Evolutionary conservation across 2,329 filamentous ascomycete species (phyloP).

Genomic region (Alternaria consortialis): DNA sequence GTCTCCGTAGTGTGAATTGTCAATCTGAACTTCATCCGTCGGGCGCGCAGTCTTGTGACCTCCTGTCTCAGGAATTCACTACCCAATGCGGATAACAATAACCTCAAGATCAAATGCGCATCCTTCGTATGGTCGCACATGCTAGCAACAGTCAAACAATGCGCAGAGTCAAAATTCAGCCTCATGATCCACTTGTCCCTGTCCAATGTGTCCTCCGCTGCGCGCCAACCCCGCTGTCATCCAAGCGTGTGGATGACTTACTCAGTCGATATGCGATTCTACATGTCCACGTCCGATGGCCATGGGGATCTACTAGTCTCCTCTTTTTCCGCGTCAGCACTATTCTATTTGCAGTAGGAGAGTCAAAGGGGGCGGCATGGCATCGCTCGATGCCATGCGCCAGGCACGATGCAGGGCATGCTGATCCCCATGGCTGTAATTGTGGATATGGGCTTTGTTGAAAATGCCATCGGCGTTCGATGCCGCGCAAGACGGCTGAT

Average conservation of each 20-base stretch:
- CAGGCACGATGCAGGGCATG: constrained; percentile 6
- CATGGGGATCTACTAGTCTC: background rate
- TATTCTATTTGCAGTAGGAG: background rate
- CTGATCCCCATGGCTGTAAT: constrained; percentile 5
- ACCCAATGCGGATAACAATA: background rate
- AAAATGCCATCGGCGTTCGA: constrained; percentile 4
- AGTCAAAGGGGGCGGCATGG: constrained; percentile 1
- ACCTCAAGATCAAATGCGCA: background rate
- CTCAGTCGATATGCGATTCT: background rate
- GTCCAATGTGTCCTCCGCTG: background rate
- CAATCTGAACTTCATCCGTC: background rate
- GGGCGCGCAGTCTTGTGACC: background rate
- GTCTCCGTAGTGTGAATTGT: constrained; percentile 1
- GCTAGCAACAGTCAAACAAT: background rate
- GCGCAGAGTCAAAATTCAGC: background rate
- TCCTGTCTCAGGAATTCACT: background rate
- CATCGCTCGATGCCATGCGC: constrained; percentile 14
- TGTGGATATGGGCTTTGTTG: constrained; percentile 12
- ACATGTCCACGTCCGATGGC: background rate
- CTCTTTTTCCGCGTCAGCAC: constrained; percentile 2
- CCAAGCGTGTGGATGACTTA: constrained; percentile 3
- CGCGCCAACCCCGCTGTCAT: background rate
- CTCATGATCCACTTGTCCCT: background rate
- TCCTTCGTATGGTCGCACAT: background rate
- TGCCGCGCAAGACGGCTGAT: background rate